Conservation (phyloP, 208 protist species). For the Leishmania tropica region DNA sequence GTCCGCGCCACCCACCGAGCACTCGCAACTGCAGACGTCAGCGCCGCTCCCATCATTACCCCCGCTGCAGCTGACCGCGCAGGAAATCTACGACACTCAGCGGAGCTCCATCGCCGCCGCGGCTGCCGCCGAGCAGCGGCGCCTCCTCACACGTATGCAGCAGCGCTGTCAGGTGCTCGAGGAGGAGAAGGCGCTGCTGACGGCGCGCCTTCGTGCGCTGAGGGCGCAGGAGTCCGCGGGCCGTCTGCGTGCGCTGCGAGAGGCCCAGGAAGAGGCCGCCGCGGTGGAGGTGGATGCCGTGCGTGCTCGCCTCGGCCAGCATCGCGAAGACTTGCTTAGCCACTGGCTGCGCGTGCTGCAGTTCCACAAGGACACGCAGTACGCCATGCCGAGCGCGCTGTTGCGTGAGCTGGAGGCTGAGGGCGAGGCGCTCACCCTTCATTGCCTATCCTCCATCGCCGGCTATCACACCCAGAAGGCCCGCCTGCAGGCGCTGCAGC, state of each 20-base stretch:
- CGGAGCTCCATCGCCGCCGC: conserved; percentile 18
- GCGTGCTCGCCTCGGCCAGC: conserved; percentile 22
- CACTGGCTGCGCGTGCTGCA: conserved; percentile 29
- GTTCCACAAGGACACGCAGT: conserved; percentile 14
- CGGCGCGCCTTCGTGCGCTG: conserved; percentile 9
- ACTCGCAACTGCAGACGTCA: background rate
- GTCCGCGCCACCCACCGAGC: background rate
- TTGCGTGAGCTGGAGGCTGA: conserved; percentile 26
- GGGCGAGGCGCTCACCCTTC: conserved; percentile 13
- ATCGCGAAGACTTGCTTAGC: conserved; percentile 13
- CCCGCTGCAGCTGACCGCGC: conserved; percentile 8
- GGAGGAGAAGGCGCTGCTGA: conserved; percentile 12
- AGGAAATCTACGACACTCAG: conserved; percentile 21
- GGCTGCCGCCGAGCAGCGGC: conserved; percentile 30
- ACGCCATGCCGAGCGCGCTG: conserved; percentile 14
- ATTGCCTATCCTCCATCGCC: conserved; percentile 17
- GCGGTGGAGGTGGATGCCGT: conserved; percentile 22
- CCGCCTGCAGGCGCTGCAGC: conserved; percentile 26
- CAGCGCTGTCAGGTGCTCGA: conserved; percentile 14
- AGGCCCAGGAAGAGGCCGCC: conserved; percentile 23
- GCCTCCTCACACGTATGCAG: conserved; percentile 30
- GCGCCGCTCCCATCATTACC: background rate
- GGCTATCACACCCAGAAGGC: conserved; percentile 27
- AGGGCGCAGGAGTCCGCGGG: conserved; percentile 24
- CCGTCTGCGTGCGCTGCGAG: conserved; percentile 24